These are phyloP conservation scores for Phytophthora cryptogea DNA, from an alignment of 352 stramenopile genomes.

Conservation along the genomic window DNA sequence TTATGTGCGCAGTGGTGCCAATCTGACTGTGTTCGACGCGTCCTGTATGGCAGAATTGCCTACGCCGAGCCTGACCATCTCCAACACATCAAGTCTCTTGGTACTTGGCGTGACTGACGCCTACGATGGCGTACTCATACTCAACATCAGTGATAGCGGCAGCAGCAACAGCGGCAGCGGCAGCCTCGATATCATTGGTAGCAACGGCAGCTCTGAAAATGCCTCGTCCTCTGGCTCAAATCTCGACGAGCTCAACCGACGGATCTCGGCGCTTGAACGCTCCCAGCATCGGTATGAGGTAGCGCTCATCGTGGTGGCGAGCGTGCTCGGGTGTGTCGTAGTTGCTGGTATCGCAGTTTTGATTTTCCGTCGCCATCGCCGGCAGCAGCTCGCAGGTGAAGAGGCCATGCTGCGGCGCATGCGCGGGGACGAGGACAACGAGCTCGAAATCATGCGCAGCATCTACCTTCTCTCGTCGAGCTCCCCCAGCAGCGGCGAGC, in stretches of 20 bases:
- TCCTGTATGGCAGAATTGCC: conserved; percentile 51
- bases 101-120: conserved; percentile 55
- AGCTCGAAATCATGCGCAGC: conserved; percentile 47
- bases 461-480: conserved; percentile 48
- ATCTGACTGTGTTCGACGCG: conserved; percentile 55
- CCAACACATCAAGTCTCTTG: conserved; percentile 31
- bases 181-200: conserved; percentile 7
- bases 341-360: conserved; percentile 9
- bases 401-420: conserved; percentile 45
- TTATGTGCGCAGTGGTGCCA: conserved; percentile 48
- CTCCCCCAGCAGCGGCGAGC: conserved; percentile 20
- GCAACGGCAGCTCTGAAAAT: conserved; percentile 13
- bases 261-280: conserved; percentile 26
- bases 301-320: conserved; percentile 38
- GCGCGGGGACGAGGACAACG: conserved; percentile 42
- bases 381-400: conserved; percentile 35
- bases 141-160: conserved; percentile 8
- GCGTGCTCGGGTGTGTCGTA: conserved; percentile 19
- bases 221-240: conserved; percentile 22
- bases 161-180: conserved; percentile 8
- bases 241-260: conserved; percentile 16
- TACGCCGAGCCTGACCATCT: conserved; percentile 40
- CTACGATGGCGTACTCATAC: conserved; percentile 45
- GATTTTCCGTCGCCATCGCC: conserved; percentile 18
- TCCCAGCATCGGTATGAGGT: conserved; percentile 35